These are phyloP conservation scores for Calophaca sinica DNA, from an alignment of 306 rosid species.

Conservation along the genomic window DNA sequence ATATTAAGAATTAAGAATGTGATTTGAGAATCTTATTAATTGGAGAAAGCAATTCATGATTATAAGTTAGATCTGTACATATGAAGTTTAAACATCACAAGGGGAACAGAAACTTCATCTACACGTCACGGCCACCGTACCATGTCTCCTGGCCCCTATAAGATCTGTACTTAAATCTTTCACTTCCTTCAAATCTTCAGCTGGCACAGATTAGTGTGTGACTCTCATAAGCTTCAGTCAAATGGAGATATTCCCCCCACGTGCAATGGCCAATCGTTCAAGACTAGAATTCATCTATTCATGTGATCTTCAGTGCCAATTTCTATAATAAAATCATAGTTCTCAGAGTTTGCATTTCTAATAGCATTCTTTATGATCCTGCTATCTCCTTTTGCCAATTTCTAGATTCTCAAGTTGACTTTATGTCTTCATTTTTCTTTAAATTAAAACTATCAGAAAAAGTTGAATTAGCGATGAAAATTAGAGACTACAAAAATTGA, in stretches of 20 bases:
- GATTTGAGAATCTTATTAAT: too few relatives aligned
- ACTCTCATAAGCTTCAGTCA: slow-evolving; percentile 39
- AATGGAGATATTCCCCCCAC: slow-evolving; percentile 56
- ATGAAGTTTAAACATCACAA: slow-evolving; percentile 44
- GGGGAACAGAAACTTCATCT: slow-evolving; percentile 51
- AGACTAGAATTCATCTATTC: slow-evolving; percentile 48
- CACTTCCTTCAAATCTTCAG: slow-evolving; percentile 44
- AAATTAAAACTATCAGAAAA: too few relatives aligned
- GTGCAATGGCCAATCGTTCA: slow-evolving; percentile 52
- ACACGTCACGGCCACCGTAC: slow-evolving; percentile 46
- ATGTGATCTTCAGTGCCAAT: slow-evolving; percentile 55
- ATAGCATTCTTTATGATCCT: slow-evolving; percentile 32
- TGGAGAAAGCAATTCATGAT: too few relatives aligned
- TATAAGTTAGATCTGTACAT: slow-evolving; percentile 30
- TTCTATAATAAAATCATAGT: slow-evolving; percentile 46
- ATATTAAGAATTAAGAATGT: too few relatives aligned
- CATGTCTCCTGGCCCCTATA: slow-evolving; percentile 43
- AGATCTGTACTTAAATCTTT: slow-evolving; percentile 44
- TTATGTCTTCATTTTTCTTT: slow-evolving; percentile 8
- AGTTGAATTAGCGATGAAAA: too few relatives aligned
- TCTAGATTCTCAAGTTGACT: slow-evolving; percentile 45
- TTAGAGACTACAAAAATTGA: too few relatives aligned
- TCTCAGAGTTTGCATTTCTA: slow-evolving; percentile 35
- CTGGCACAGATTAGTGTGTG: slow-evolving; percentile 57
- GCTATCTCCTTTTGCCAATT: slow-evolving; percentile 36